Evolutionary conservation across 768 basidiomycete species (phyloP).

Genomic region (Podaxis sp.): DNA sequence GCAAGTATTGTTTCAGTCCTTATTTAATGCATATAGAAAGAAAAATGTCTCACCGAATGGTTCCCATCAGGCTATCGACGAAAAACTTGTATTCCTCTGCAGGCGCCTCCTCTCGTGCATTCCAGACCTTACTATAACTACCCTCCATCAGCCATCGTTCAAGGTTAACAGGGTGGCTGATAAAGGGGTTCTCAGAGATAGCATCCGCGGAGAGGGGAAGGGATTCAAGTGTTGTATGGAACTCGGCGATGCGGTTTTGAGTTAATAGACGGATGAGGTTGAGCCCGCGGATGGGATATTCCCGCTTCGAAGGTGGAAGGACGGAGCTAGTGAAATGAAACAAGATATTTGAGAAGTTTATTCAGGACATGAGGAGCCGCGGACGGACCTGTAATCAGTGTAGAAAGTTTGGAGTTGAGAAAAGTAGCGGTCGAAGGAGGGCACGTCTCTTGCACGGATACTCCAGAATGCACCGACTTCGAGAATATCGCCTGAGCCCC

Average conservation of each 20-base stretch:
- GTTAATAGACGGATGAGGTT: conserved; percentile 94
- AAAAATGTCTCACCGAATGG: conserved; percentile 66
- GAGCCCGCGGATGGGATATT: conserved; percentile 87
- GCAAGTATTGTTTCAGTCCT: not conserved
- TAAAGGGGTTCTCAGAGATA: conserved; percentile 66
- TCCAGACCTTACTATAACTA: conserved; percentile 97
- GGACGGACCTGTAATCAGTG: conserved; percentile 68
- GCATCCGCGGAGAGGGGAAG: conserved; percentile 59
- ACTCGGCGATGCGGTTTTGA: conserved; percentile 95
- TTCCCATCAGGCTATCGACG: conserved; percentile 90
- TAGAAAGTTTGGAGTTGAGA: conserved; percentile 90
- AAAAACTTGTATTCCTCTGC: conserved; percentile 95
- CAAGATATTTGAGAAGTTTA: not conserved
- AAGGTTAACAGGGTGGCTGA: conserved; percentile 85
- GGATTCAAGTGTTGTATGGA: conserved; percentile 94
- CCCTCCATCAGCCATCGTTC: conserved; percentile 99
- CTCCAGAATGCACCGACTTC: conserved; percentile 96
- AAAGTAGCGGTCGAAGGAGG: conserved; percentile 94
- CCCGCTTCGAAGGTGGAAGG: conserved; percentile 82
- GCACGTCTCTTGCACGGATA: conserved; percentile 82
- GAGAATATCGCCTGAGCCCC: conserved; percentile 76
- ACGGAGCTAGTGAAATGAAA: conserved; percentile 36
- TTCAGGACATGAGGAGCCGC: not conserved
- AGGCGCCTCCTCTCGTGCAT: conserved; percentile 88
- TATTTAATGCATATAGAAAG: not conserved